phyloP scores from a whole-genome alignment of 1,284 basidiomycete species.

The Boletellus dicymbophilus region DNA sequence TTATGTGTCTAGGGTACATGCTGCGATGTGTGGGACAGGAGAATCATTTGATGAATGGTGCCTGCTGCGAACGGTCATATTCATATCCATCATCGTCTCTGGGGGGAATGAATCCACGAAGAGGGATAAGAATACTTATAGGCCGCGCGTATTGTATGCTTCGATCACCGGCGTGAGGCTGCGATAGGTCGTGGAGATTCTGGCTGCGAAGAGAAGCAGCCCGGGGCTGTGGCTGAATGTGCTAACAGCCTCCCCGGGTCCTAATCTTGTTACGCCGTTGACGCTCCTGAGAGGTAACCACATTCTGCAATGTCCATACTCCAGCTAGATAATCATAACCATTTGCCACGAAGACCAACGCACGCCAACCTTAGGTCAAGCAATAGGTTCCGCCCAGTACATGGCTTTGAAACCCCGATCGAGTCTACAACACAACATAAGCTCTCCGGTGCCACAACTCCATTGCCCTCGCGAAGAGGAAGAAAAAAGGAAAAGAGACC shows the following conservation, averaged over 20 bases:
- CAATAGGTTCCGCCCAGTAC: too few relatives aligned
- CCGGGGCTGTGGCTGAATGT: slow-evolving; percentile 8
- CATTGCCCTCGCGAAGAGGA: slow-evolving; percentile 22
- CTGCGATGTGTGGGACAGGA: slow-evolving; percentile 12
- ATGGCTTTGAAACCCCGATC: too few relatives aligned
- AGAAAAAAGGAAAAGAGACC: slow-evolving; percentile 19
- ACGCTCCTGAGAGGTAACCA: too few relatives aligned
- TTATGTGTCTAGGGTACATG: slow-evolving; percentile 11
- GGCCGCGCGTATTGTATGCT: slow-evolving; percentile 3
- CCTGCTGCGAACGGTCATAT: slow-evolving; percentile 22
- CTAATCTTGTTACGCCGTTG: slow-evolving; percentile 3
- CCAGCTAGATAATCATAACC: too few relatives aligned
- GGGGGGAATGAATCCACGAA: slow-evolving; percentile 2
- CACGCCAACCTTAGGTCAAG: too few relatives aligned
- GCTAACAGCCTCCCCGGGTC: not conserved
- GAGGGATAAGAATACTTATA: slow-evolving; percentile 10
- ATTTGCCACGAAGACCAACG: too few relatives aligned
- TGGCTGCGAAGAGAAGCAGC: slow-evolving; percentile 7
- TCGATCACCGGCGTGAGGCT: slow-evolving; percentile 20
- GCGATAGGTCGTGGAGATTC: slow-evolving; percentile 7
- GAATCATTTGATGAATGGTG: slow-evolving; percentile 20
- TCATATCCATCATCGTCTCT: slow-evolving; percentile 11
- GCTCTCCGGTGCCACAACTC: too few relatives aligned
- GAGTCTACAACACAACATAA: too few relatives aligned
- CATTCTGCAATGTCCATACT: too few relatives aligned